Evolutionary conservation across 148 eudicot genomes (phyloP), one percentile per base, ranked within the genome.

Genomic region (Vaccinium corymbosum): DNA sequence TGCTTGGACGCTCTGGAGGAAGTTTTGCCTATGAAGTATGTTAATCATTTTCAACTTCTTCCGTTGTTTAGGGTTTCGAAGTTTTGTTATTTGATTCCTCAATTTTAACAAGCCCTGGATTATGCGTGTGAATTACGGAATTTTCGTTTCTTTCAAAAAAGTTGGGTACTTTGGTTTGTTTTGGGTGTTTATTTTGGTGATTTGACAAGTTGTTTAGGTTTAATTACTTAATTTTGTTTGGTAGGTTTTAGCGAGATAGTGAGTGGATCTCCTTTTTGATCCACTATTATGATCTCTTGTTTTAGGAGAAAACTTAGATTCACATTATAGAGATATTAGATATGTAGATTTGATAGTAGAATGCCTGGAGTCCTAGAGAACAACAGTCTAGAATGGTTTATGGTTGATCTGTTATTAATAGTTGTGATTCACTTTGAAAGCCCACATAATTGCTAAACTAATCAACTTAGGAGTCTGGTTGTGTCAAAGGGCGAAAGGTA

Each of bases 11-110:
- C 90, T 19, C 71, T 91, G 76, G 92, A 90, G 86, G 91, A 89
- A 17, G 91, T 87, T 82, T 86, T 91, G 85, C 93, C 93, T 42
- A 49, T 86, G 29, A 92, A 91, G 93, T 92, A 89, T 6, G 88
- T 29, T 82, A 15, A 15, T 59, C 55, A 59, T 78, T 76, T 48
- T 5, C 42, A 12, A 3, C 66, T 22, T 73, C 56, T 29, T 15
- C 55, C 27, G 50, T 35, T 15, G 50, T 35, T 15, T 25, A 70
- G 80, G 80, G 49, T 29, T 32, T 80, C 59, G 62, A 68, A 68
- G 7, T 29, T 68, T 68, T 68, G 38, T 27, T 0, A 38, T 29
- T 61, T 73, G 35, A 19, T 78, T 74, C 49, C 12, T 74, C 19
- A 42, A 7, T 83, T 0, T 19, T 3, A 52, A 8, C 68, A 7